Conservation (phyloP, 1,284 basidiomycete species). For the Leucoagaricus sp. region DNA sequence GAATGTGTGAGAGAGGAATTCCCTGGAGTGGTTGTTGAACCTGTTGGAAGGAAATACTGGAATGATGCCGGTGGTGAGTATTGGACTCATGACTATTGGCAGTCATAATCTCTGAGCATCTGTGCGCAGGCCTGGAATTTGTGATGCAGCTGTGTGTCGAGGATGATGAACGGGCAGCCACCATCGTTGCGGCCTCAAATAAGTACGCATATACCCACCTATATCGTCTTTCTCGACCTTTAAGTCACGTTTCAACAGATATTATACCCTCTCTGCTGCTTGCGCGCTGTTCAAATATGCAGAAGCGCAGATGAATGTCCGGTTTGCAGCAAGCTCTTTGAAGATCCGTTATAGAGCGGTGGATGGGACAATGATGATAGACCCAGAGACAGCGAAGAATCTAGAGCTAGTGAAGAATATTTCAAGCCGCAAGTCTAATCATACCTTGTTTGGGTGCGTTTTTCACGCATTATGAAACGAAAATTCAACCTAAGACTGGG, state of each 20-base stretch:
- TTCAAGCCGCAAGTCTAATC: constrained; percentile 58
- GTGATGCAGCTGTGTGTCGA: constrained; percentile 77
- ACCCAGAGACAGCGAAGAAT: constrained; percentile 83
- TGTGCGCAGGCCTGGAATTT: constrained; percentile 67
- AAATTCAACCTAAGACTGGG: not conserved
- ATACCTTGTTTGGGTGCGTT: constrained; percentile 73
- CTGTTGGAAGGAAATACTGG: constrained; percentile 80
- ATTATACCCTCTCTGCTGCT: constrained; percentile 84
- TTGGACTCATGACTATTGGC: constrained; percentile 4
- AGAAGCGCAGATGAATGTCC: constrained; percentile 64
- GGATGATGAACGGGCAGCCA: constrained; percentile 74
- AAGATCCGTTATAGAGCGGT: constrained; percentile 79
- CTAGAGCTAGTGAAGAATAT: constrained; percentile 86
- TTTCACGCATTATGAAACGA: not conserved
- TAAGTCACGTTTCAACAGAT: constrained; percentile 47
- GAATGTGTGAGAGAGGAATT: constrained; percentile 78
- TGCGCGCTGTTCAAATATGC: constrained; percentile 86
- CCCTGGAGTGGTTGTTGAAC: constrained; percentile 61
- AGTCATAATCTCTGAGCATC: constrained; percentile 19
- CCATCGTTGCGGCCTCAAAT: constrained; percentile 71
- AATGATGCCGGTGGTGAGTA: constrained; percentile 71
- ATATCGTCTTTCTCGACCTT: not conserved
- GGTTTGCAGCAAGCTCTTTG: constrained; percentile 74
- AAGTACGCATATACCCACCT: constrained; percentile 56
- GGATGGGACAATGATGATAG: constrained; percentile 91